Base-by-base conservation (phyloP, 2,329 filamentous ascomycete species). In the Hymenoscyphus salicellus region DNA sequence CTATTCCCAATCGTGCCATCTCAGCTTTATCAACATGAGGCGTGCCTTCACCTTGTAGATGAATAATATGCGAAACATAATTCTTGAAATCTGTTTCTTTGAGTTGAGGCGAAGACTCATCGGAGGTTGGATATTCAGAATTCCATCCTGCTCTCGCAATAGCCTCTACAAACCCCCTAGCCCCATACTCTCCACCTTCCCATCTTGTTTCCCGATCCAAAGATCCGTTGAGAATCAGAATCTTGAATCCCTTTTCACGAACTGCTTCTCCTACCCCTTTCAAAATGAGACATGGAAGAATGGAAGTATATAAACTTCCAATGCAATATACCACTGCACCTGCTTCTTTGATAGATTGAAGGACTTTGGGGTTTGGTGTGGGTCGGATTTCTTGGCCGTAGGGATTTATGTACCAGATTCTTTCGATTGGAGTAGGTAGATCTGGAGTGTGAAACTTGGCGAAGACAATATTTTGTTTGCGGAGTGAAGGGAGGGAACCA, bases 381-480 rank as follows among this genome's bases (percentile, higher is more conserved):
- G 93, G 91, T 20, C 89, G 86, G 70, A 98, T 97, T 77, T 97
- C 93, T 75, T 97, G 92, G n/a, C 94, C 94, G 76, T 97, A 98
- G 0, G 94, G 94, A 74, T 97, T 98, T 79, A 98, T 98, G 79
- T 98, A 98, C 92, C 93, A 98, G 36, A 98, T 83, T 2, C 93
- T 81, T 62, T 88, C 82, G 70, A 98, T 96, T 32, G 91, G 84
- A 0, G 89, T 84, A 0, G 91, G 85, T 1, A 98, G 81, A 62
- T 94, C 91, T 66, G 91, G 86, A 68, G 92, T 89, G 46, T 86
- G 82, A 2, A 73, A 81, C 78, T 98, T 98, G 73, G 85, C 89
- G 75, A 97, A 96, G 4, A 83, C 81, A 66, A 97, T 93, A 68
- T 96, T 91, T 60, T 90, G 91, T 64, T 90, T 88, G 6, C 93